Evolutionary conservation across 2,329 filamentous ascomycete genomes (phyloP).

Genomic region (Tolypocladium album): DNA sequence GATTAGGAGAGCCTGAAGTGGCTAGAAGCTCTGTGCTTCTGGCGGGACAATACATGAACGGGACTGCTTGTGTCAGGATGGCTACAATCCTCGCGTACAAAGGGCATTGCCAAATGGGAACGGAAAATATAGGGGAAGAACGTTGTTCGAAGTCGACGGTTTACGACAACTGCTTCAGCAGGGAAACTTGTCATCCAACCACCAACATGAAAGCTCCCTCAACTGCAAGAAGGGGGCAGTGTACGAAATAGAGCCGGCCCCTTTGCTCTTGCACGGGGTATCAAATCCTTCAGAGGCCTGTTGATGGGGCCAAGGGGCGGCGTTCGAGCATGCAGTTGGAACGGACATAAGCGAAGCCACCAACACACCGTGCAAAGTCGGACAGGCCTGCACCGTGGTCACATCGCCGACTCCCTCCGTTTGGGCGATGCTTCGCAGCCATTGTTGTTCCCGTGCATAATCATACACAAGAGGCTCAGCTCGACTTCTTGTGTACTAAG

Average conservation of each 20-base stretch:
- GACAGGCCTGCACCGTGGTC: not conserved
- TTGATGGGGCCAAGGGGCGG: not conserved
- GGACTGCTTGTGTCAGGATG: not conserved
- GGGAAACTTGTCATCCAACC: not conserved
- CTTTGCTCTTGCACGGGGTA: not conserved
- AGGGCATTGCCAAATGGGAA: not conserved
- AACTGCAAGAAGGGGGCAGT: not conserved
- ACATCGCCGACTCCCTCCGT: not conserved
- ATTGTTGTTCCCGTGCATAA: not conserved
- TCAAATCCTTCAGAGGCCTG: not conserved
- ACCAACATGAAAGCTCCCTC: not conserved
- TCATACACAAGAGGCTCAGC: not conserved
- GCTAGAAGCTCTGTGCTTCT: no score
- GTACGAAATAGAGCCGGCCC: not conserved
- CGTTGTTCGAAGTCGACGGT: not conserved
- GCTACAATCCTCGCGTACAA: not conserved
- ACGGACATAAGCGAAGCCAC: not conserved
- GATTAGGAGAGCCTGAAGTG: no score
- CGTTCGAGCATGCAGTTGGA: not conserved
- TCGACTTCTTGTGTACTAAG: not conserved
- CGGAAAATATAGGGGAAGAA: not conserved
- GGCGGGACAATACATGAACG: no score
- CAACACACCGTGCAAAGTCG: not conserved
- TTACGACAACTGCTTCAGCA: not conserved
- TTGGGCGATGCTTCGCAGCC: not conserved